Evolutionary conservation across 768 basidiomycete species (phyloP).

Genomic region (Tylopilus felleus): DNA sequence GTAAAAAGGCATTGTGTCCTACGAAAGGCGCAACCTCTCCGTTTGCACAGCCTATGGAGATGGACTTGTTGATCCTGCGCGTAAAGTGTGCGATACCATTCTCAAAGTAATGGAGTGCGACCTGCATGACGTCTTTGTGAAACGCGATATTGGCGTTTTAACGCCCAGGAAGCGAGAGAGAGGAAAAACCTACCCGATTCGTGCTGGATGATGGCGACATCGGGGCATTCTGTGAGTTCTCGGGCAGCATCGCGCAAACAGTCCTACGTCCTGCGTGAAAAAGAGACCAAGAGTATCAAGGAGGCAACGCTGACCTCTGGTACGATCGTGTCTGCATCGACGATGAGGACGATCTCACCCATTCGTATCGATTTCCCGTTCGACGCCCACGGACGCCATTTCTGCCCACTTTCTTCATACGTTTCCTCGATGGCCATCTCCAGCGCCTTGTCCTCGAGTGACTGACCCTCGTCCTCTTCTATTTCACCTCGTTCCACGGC

Average conservation of each 20-base stretch:
- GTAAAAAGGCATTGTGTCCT: slow-evolving; percentile 85
- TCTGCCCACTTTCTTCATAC: slow-evolving; percentile 52
- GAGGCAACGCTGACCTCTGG: slow-evolving; percentile 47
- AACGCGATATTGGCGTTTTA: slow-evolving; percentile 25
- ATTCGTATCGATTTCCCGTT: slow-evolving; percentile 75
- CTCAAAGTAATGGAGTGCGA: slow-evolving; percentile 85
- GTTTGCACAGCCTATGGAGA: slow-evolving; percentile 75
- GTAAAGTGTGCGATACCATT: slow-evolving; percentile 93
- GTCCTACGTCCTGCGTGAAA: slow-evolving; percentile 44
- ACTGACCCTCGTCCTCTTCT: slow-evolving; percentile 34
- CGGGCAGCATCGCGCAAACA: slow-evolving; percentile 89
- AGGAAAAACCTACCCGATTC: slow-evolving; percentile 54
- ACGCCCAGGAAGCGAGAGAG: neutral
- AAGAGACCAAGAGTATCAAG: neutral
- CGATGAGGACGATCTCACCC: slow-evolving; percentile 77
- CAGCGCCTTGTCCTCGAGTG: slow-evolving; percentile 67
- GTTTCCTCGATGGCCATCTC: slow-evolving; percentile 73
- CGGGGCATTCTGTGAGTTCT: slow-evolving; percentile 77
- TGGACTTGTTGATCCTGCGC: slow-evolving; percentile 81
- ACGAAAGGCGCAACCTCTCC: slow-evolving; percentile 78
- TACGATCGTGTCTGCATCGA: slow-evolving; percentile 87
- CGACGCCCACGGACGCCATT: slow-evolving; percentile 72
- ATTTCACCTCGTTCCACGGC: slow-evolving; percentile 39
- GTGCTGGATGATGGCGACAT: slow-evolving; percentile 91
- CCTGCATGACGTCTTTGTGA: slow-evolving; percentile 77